Evolutionary conservation across 2,329 filamentous ascomycete species (phyloP).

Genomic region (Pseudofabraea citricarpa): DNA sequence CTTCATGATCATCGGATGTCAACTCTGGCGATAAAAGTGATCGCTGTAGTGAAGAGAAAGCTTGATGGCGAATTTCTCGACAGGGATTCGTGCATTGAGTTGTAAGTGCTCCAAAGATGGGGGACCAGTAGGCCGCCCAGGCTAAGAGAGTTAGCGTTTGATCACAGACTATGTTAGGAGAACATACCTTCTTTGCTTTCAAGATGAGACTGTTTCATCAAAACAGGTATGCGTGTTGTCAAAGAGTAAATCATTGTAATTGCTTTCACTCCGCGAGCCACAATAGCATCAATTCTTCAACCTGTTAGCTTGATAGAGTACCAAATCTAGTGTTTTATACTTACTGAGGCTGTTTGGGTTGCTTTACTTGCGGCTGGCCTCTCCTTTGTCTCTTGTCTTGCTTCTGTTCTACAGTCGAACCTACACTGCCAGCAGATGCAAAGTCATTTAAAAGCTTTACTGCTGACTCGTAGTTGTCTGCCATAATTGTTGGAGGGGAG

Average conservation of each 20-base stretch:
- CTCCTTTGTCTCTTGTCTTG: slow-evolving; percentile 47
- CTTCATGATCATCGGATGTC: slow-evolving; percentile 75
- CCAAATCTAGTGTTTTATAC: slow-evolving; percentile 15
- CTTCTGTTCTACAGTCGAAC: slow-evolving; percentile 64
- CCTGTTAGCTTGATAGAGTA: not conserved
- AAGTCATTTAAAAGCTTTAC: slow-evolving; percentile 85
- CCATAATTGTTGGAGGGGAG: slow-evolving; percentile 74
- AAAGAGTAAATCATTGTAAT: slow-evolving; percentile 78
- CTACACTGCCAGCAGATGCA: slow-evolving; percentile 74
- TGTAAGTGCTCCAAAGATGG: slow-evolving; percentile 84
- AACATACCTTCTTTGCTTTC: slow-evolving; percentile 73
- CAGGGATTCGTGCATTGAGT: slow-evolving; percentile 92
- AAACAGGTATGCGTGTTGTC: slow-evolving; percentile 72
- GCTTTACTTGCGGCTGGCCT: slow-evolving; percentile 42
- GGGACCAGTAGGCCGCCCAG: slow-evolving; percentile 97
- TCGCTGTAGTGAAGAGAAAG: slow-evolving; percentile 80
- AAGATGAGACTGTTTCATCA: slow-evolving; percentile 91
- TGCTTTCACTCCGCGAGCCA: slow-evolving; percentile 74
- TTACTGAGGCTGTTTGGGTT: slow-evolving; percentile 48
- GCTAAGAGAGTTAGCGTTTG: slow-evolving; percentile 45
- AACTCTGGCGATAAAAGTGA: slow-evolving; percentile 81
- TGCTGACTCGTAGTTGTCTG: slow-evolving; percentile 91
- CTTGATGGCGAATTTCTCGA: slow-evolving; percentile 84
- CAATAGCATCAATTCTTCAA: slow-evolving; percentile 61
- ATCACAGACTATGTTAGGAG: not conserved